Evolutionary conservation across 768 basidiomycete species (phyloP), one percentile per base, ranked within the genome.

Genomic region (Exidia glandulosa): DNA sequence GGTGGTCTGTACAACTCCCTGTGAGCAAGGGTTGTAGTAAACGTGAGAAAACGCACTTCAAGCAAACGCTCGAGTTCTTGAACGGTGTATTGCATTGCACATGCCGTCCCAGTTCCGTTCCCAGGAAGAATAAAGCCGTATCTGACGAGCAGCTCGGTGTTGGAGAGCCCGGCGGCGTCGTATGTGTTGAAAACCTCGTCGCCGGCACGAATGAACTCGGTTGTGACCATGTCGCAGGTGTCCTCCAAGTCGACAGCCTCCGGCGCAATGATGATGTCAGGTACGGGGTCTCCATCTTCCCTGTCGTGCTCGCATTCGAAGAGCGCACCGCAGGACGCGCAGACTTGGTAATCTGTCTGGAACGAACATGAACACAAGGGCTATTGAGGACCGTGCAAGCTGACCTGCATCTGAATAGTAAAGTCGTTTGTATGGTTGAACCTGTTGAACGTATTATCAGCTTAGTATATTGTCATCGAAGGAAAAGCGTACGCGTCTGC

Each of bases 111-210:
- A 29, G 25, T 54, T 23, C 50, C 86, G 68, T 90, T 90, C 27
- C 76, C 82, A 52, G 89, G 84, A n/a, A 90, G 76, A 30, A 76
- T 68, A 67, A 91, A 91, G 0, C 89, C 89, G 69, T 90, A 90
- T 62, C 79, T 82, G 16, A 74, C 75, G 57, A 90, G 73, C 14
- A 91, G 77, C 65, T 83, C 73, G 1, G 87, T 81, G 66, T 90
- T 90, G 19, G 75, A 74, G 36, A 90, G 73, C 2, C 73, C 71
- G 65, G 80, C 80, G n/a, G 85, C 84, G 45, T 66, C 66, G 66
- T 91, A 92, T 0, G 86, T 86, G 69, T 92, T 92, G 76, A 83
- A 90, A 23, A 89, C 74, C 60, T 91, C 83, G 10, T 74, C 73
- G 41, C 72, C 71, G 0, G 81, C 74, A 7, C 72, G 70, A 45